Evolutionary conservation across 2,329 filamentous ascomycete species (phyloP).

Genomic region (Cephalotrichum gorgonifer): DNA sequence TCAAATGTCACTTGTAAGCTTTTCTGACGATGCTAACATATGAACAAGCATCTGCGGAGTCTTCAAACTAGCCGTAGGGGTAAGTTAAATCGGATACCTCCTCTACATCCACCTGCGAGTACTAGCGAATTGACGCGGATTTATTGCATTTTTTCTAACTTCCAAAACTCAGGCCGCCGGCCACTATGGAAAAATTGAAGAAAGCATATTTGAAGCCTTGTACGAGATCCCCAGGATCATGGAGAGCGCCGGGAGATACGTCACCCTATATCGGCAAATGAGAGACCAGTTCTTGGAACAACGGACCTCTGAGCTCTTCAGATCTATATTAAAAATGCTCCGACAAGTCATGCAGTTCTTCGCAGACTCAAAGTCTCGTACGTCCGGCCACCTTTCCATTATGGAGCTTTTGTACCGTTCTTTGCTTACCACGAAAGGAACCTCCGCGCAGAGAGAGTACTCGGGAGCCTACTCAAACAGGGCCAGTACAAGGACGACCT

Average conservation of each 20-base stretch:
- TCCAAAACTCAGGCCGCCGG: constrained; percentile 5
- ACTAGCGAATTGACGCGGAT: background rate
- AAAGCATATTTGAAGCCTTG: constrained; percentile 6
- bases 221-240: constrained; percentile 7
- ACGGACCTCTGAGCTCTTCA: constrained; percentile 7
- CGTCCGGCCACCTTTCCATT: too few relatives aligned
- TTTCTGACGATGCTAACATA: background rate
- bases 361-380: background rate
- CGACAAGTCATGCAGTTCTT: background rate
- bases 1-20: too few relatives aligned
- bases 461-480: constrained; percentile 4
- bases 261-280: constrained; percentile 6
- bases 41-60: constrained; percentile 2
- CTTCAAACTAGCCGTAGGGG: background rate
- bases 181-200: constrained; percentile 5
- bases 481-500: constrained; percentile 4
- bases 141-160: background rate
- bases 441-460: too few relatives aligned
- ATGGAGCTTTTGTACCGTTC: too few relatives aligned
- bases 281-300: constrained; percentile 7
- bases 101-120: too few relatives aligned
- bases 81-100: too few relatives aligned
- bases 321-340: background rate
- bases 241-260: constrained; percentile 6
- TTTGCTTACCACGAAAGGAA: too few relatives aligned